Evolutionary conservation across 1,139 yeast genomes (phyloP).

Genomic region (Chernovozyma aurita): DNA sequence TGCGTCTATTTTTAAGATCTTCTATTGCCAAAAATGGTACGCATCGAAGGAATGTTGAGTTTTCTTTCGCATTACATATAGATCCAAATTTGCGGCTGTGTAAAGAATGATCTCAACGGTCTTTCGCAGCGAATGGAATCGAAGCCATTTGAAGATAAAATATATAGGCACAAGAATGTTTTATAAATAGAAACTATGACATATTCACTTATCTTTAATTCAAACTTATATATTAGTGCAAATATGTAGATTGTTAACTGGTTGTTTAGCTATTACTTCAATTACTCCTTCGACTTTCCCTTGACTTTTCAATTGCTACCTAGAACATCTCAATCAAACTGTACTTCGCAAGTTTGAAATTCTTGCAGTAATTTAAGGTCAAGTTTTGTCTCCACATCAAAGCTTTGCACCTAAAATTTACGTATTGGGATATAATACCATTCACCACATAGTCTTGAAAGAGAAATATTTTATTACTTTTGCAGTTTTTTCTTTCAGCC

Average conservation of each 20-base stretch:
- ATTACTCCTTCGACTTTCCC: no score
- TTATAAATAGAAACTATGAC: not conserved
- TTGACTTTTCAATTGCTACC: no score
- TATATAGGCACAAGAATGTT: not conserved
- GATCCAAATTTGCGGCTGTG: slow-evolving; percentile 1
- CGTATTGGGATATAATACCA: no score
- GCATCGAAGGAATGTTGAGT: not conserved
- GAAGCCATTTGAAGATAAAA: not conserved
- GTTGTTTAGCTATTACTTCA: not conserved
- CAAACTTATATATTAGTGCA: not conserved
- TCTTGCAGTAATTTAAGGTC: no score
- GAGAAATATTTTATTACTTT: no score
- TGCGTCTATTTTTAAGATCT: not conserved
- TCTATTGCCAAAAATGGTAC: not conserved
- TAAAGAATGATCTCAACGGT: not conserved
- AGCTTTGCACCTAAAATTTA: no score
- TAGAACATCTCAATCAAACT: no score
- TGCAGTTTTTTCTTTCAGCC: no score
- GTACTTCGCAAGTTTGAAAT: no score
- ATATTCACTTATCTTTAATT: no score
- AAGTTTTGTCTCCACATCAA: no score
- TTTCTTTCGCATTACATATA: not conserved
- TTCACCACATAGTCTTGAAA: no score
- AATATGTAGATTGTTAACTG: not conserved
- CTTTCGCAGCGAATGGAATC: not conserved